phyloP scores from a whole-genome alignment of 306 rosid genomes.

The Dryas octopetala region DNA sequence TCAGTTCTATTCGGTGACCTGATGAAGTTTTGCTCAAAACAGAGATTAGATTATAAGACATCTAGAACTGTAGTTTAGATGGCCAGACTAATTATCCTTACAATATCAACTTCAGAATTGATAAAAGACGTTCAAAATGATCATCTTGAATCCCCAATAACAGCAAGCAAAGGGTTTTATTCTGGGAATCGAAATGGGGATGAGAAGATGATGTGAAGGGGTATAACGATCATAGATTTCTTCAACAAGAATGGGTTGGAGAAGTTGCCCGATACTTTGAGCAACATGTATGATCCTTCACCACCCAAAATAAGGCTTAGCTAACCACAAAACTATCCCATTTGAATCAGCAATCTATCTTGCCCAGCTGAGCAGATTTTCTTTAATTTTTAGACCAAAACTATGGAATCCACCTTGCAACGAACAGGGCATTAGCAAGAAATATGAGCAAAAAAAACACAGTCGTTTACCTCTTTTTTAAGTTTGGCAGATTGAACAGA shows the following conservation, averaged over 20 bases:
- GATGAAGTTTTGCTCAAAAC: neutral
- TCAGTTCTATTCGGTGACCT: neutral
- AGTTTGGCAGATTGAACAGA: conserved; percentile 28
- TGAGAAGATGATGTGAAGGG: neutral
- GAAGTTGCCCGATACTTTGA: neutral
- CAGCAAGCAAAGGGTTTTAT: neutral
- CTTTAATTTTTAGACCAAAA: neutral
- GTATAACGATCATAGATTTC: neutral
- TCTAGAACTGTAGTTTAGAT: neutral
- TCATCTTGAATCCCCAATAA: neutral
- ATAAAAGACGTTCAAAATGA: neutral
- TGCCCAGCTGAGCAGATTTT: neutral
- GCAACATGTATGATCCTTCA: neutral
- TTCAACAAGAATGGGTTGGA: neutral
- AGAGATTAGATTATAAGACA: neutral
- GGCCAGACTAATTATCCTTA: neutral
- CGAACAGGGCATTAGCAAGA: too few species aligned
- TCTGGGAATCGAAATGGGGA: too few species aligned
- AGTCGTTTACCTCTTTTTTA: neutral
- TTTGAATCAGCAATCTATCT: neutral
- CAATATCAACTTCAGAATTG: neutral
- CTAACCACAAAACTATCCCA: neutral
- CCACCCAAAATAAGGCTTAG: too few species aligned
- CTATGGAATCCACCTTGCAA: neutral
- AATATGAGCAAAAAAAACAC: neutral